Conservation (phyloP, 495 filamentous ascomycete species). For the Cercophora scortea region DNA sequence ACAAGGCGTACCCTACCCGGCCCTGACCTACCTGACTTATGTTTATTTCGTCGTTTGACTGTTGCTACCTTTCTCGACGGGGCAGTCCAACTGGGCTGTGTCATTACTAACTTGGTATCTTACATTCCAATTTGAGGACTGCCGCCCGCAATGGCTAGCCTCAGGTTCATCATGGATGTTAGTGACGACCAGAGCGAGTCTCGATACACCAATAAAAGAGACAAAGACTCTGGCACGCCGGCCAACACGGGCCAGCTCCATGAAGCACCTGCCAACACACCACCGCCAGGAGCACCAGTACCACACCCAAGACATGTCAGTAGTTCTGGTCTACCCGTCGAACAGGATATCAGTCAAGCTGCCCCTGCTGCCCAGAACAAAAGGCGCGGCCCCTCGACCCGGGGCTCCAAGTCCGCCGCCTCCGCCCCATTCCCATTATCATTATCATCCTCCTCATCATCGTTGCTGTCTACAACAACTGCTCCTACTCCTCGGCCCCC, state of each 20-base stretch:
- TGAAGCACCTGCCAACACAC: conserved; percentile 8
- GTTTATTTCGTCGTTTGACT: conserved; percentile 18
- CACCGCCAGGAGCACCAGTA: background rate
- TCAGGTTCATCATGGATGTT: conserved; percentile 43
- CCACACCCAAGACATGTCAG: conserved; percentile 18
- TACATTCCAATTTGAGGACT: conserved; percentile 36
- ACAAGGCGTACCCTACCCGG: conserved; percentile 11
- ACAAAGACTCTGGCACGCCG: conserved; percentile 29
- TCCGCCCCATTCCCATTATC: conserved; percentile 7
- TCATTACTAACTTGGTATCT: conserved; percentile 28
- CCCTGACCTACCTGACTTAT: conserved; percentile 9
- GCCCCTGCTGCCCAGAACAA: conserved; percentile 15
- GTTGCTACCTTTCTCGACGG: conserved; percentile 21
- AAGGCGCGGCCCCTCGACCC: conserved; percentile 13
- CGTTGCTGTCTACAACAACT: background rate
- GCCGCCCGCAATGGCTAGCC: conserved; percentile 37
- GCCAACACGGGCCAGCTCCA: conserved; percentile 17
- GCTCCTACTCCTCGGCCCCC: conserved; percentile 13
- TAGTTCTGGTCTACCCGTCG: conserved; percentile 13
- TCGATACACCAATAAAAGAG: conserved; percentile 30
- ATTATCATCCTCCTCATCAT: conserved; percentile 5
- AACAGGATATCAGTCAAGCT: conserved; percentile 24
- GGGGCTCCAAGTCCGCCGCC: conserved; percentile 9
- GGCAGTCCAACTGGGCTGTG: conserved; percentile 27
- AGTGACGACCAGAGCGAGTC: conserved; percentile 27